Evolutionary conservation across 2,329 filamentous ascomycete genomes (phyloP), one percentile per base, ranked within the genome.

Genomic region (Penicillium sp.): DNA sequence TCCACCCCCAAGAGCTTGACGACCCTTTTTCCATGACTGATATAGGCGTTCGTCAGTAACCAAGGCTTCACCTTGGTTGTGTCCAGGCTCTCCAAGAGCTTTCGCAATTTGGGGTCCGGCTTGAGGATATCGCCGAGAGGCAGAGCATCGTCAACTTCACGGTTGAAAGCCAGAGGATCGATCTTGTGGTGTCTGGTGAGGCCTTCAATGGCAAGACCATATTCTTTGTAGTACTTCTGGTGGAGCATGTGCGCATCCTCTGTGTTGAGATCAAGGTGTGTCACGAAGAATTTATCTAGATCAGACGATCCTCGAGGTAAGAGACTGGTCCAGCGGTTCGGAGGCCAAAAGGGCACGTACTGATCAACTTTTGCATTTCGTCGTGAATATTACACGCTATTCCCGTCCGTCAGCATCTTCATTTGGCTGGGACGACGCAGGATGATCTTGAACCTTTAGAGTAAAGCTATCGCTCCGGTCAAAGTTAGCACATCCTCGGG

Each of bases 31-130:
- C 83, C 93, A 63, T 98, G 93, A 32, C 78, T 97, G 55, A 94
- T 75, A 62, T 98, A 96, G 24, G 94, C 93, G 64, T 98, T 98
- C 2, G 94, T 98, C 61, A 98, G 85, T 2, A 98, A 81, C 93
- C 94, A 98, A 28, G 90, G 74, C 54, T 83, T 89, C 54, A 96
- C 87, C 66, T 94, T 94, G 61, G 74, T 80, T 50, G 70, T 84
- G 69, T 98, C 90, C 46, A 98, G 83, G 56, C 90, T 86, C 66
- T 85, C 76, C 5, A 98, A 81, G 39, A 98, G 70, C 61, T 79
- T 76, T 43, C 88, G 84, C 37, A 97, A 76, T 61, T 83, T 76
- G 0, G 83, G 79, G 60, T 94, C 82, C 0, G 89, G 88, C 63
- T 84, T 84, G 65, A 98, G 85, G 63, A 97, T 81, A 13, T 80